Conservation (phyloP, 257 asterid species). For the Verbascum thapsus region DNA sequence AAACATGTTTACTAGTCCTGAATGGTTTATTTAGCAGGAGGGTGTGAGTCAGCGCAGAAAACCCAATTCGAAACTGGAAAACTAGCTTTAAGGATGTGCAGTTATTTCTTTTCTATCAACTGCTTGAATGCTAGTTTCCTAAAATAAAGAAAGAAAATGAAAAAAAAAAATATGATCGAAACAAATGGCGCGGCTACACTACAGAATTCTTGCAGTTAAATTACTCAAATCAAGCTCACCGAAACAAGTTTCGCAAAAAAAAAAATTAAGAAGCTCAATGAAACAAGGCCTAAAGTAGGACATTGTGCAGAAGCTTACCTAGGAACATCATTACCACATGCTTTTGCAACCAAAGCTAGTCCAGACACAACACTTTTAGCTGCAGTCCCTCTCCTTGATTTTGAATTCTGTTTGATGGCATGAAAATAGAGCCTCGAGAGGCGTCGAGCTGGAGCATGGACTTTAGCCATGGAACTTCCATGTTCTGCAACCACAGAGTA, state of each 20-base stretch:
- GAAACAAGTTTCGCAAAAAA: neutral
- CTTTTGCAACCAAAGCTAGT: constrained; percentile 68
- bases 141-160: neutral
- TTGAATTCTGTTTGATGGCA: constrained; percentile 52
- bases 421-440: constrained; percentile 76
- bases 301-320: constrained; percentile 61
- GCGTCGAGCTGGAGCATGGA: constrained; percentile 89
- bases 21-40: no score
- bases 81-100: neutral
- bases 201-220: neutral
- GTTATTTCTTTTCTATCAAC: neutral
- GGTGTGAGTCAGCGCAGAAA: no score
- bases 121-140: neutral
- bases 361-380: constrained; percentile 78
- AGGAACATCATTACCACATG: constrained; percentile 88
- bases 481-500: constrained; percentile 84
- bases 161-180: neutral
- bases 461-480: constrained; percentile 74
- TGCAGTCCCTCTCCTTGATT: constrained; percentile 50
- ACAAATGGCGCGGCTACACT: neutral
- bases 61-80: no score
- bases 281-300: neutral
- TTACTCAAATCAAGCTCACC: constrained; percentile 15
- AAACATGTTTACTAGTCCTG: constrained; percentile 8
- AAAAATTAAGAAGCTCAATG: neutral